These are phyloP conservation scores for Bruguiera hainesii DNA, from an alignment of 441 rosid species.

Conservation along the genomic window DNA sequence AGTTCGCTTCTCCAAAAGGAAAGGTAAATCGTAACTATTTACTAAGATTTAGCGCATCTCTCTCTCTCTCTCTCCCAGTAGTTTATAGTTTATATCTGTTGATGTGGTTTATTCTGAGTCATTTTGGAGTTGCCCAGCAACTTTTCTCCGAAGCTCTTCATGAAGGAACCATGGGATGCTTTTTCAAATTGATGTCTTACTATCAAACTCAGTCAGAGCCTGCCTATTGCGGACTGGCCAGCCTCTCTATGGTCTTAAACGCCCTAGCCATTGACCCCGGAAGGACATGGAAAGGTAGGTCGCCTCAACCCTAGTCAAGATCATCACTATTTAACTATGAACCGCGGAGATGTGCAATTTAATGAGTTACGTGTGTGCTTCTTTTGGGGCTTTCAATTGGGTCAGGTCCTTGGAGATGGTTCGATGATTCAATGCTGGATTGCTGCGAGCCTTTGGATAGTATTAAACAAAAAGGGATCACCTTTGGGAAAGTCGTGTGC, in stretches of 20 bases:
- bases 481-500: conserved; percentile 39
- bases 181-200: conserved; percentile 41
- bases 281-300: conserved; percentile 45
- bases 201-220: conserved; percentile 59
- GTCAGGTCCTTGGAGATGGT: conserved; percentile 50
- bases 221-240: conserved; percentile 47
- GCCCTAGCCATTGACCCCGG: conserved; percentile 48
- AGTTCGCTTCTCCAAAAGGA: neutral
- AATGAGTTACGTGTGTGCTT: neutral
- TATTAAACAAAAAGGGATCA: conserved; percentile 34
- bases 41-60: too few species aligned
- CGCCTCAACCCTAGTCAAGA: neutral
- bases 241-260: conserved; percentile 42
- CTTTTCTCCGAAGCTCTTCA: conserved; percentile 32
- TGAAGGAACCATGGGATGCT: conserved; percentile 44
- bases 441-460: conserved; percentile 40
- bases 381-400: neutral
- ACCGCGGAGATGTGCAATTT: neutral
- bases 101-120: neutral
- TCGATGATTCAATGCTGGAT: conserved; percentile 45
- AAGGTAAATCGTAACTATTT: neutral
- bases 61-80: neutral
- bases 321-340: neutral
- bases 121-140: neutral
- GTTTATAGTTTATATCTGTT: neutral